Percentiles rank a stretch among this genome's conserved stretches.
Conservation (phyloP, 2,329 filamentous ascomycete species). For the Fusarium torreyae region DNA sequence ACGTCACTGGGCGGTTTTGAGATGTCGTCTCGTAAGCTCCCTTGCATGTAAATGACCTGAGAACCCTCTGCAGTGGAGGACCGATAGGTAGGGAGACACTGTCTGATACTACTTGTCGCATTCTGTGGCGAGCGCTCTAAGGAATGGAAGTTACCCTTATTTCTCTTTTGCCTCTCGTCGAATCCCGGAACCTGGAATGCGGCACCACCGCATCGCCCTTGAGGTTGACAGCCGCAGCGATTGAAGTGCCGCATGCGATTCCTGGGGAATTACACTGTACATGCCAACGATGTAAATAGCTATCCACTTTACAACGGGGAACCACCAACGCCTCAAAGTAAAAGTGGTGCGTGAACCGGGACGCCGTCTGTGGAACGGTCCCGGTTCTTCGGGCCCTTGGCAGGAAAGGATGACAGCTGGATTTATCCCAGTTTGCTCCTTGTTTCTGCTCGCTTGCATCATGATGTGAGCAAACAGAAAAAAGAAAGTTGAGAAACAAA, state of each 20-base stretch:
- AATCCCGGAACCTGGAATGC: conserved; percentile 25
- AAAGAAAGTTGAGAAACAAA: conserved; percentile 15
- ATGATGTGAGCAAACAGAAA: not conserved
- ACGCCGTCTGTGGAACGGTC: conserved; percentile 15
- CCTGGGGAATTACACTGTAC: conserved; percentile 7
- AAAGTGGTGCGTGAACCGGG: conserved; percentile 12
- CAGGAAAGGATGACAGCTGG: conserved; percentile 17
- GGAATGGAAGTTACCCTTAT: conserved; percentile 4
- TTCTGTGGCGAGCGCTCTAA: not conserved
- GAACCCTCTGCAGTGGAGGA: not conserved
- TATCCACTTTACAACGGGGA: conserved; percentile 7
- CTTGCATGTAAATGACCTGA: conserved; percentile 23
- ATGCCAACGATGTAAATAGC: not conserved
- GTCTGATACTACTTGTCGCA: not conserved
- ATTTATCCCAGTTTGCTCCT: conserved; percentile 12
- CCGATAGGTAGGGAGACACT: conserved; percentile 23
- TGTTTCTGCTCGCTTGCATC: conserved; percentile 6
- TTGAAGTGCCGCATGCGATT: conserved; percentile 26
- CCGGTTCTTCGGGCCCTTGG: conserved; percentile 30
- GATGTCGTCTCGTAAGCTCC: conserved; percentile 3
- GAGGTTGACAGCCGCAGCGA: not conserved
- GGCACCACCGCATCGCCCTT: not conserved
- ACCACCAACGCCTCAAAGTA: conserved; percentile 17
- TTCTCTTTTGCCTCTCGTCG: not conserved
- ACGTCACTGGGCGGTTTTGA: conserved; percentile 3